Evolutionary conservation across 768 basidiomycete species (phyloP), one percentile per base, ranked within the genome.

Genomic region (Panellus pusillus): DNA sequence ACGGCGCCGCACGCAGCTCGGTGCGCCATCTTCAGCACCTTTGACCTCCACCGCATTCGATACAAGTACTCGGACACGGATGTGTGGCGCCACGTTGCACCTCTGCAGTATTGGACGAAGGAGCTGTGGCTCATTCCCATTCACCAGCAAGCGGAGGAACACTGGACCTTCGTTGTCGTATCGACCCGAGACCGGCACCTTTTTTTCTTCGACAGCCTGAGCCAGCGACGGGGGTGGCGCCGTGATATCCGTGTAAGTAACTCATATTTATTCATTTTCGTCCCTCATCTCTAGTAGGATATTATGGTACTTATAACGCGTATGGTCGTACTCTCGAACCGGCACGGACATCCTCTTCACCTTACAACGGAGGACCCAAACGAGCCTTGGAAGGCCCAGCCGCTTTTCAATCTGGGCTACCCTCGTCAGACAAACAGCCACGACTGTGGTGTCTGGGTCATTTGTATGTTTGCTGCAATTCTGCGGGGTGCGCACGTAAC

Each of bases 61-160:
- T 62, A 63, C 52, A 55, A 61, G 5, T 44, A 44, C 5, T 9
- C 50, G 1, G 62, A 66, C 36, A 15, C 32, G 0, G 52, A 61
- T 0, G 20, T 73, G 0, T 73, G 70, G 70, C 39, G 51, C 51
- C 54, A 1, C 27, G 24, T 35, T 2, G 36, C 20, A 2, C 43
- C 24, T 1, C 56, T 54, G 0, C 32, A 50, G 18, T 76, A 65
- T 47, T 74, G 72, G 71, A 9, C 4, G 0, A 70, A 67, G 36
- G 38, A 59, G 24, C n/a, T 59, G 0, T 76, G 73, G 73, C 68
- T 75, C 11, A 27, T 76, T 13, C 75, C 72, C 0, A 70, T 75
- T 11, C 72, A 75, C 42, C 50, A 62, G 2, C 54, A 42, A 0
- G 5, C 7, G 3, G 55, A 55, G 0, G 49, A 58, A 1, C 72